Base-by-base conservation (phyloP, 139 green algal genomes). In the Pleodorina starrii region DNA sequence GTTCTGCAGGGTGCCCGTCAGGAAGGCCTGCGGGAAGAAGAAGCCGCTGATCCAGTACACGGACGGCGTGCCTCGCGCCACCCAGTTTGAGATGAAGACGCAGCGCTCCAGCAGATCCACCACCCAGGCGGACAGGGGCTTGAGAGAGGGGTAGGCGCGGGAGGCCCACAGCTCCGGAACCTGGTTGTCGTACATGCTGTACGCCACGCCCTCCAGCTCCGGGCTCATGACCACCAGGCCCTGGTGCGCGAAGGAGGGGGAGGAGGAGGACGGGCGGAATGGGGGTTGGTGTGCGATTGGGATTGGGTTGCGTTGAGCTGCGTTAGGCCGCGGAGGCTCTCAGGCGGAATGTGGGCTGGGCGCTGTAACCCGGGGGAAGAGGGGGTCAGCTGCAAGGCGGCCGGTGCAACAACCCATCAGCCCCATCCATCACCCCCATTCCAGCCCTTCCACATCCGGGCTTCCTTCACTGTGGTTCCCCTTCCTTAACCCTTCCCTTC, bases 11-110 rank as follows among this genome's bases (percentile, higher is more conserved):
- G 94, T 97, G 72, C 96, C 96, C 21, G 96, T 98, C 19, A 98
- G 85, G 91, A 98, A 98, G 17, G 96, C 96, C 91, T 97, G 95
- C 12, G 96, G 96, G 91, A 98, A 98, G 95, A 97, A 97, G 92
- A 98, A 98, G 27, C 96, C 96, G 43, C 84, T 94, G 90, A 98
- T 96, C 96, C 96, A 98, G 90, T 96, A 98, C 32, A 96, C 90
- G 6, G 90, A 25, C 11, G 95, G 94, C 7, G 84, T 91, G 68
- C 96, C 96, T 1, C 91, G 63, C 5, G 90, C 48, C 35, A 96
- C 95, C 96, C 96, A 98, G 42, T 48, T 59, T 11, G 77, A 48
- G 66, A 98, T 95, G 93, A 98, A 98, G 23, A 66, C 35, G 59
- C 91, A 83, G 23, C 96, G 92, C 92, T 97, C 95, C 71, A 97